These are phyloP conservation scores for Plasmopara viticola DNA, from an alignment of 352 stramenopile species.

Conservation along the genomic window DNA sequence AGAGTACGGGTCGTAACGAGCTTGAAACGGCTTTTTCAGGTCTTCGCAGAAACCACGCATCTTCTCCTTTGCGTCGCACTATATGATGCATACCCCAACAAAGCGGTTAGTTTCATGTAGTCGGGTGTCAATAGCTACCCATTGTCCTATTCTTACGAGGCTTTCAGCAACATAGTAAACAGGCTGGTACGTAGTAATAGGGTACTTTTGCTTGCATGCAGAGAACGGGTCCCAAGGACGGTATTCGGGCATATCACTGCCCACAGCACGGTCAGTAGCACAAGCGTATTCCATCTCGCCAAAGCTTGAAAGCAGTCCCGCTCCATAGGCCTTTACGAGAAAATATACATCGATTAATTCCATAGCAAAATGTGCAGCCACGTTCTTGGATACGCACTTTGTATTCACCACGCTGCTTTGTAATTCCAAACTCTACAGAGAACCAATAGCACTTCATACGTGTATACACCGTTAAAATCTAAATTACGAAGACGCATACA, in stretches of 20 bases:
- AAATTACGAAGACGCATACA: background rate
- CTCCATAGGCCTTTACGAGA: slow-evolving; percentile 86
- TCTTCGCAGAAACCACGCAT: slow-evolving; percentile 95
- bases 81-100: background rate
- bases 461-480: slow-evolving; percentile 3
- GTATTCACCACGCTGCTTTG: slow-evolving; percentile 87
- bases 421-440: slow-evolving; percentile 97
- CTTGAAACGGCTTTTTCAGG: slow-evolving; percentile 93
- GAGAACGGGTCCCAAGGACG: slow-evolving; percentile 92
- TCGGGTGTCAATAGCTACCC: too few species aligned
- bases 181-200: slow-evolving; percentile 97
- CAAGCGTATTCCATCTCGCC: slow-evolving; percentile 96
- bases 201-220: slow-evolving; percentile 92
- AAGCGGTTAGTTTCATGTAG: background rate
- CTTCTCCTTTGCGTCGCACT: slow-evolving; percentile 88
- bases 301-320: slow-evolving; percentile 95
- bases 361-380: background rate
- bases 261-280: slow-evolving; percentile 46
- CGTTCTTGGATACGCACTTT: slow-evolving; percentile 52
- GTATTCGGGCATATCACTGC: slow-evolving; percentile 77
- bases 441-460: slow-evolving; percentile 93
- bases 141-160: slow-evolving; percentile 44
- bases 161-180: slow-evolving; percentile 96
- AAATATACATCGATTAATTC: background rate
- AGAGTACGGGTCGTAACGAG: slow-evolving; percentile 91